Base-by-base conservation (phyloP, 371 early-diverging fungal genomes). In the Apophysomyces trapeziformis region DNA sequence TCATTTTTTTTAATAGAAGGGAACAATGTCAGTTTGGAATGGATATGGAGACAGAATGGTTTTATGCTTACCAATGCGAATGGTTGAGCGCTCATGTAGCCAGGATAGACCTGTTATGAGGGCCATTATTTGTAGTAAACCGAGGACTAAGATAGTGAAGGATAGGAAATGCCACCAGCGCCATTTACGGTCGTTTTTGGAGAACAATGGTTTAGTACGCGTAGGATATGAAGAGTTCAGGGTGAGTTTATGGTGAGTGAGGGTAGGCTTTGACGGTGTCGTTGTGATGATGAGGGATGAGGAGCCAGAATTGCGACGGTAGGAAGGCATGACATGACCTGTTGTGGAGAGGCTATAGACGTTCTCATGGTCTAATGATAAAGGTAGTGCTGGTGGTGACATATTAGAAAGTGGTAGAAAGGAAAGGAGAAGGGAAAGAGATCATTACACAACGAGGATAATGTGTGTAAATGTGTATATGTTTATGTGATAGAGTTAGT, bases 161-260 rank as follows among this genome's bases (percentile, higher is more conserved):
- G 71, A 69, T 9, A 79, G 63, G 38, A 75, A 68, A 58, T 83
- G 74, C 86, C 85, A 87, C 88, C 88, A 87, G 35, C 75, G 80
- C 84, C 85, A 86, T 63, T 68, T 68, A 58, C 67, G 72, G 39
- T 63, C 57, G 38, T 72, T 35, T 58, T 72, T 67, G 11, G 61
- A 37, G 57, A 57, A 69, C 38, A 38, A n/a, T 5, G 58, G 46
- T 35, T 43, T 58, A 58, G 54, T 21, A 21, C 54, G 54, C 21
- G 54, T 50, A 18, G 54, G 21, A 41, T 2, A 41, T 44, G 58
- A 45, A 35, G 44, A 50, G 54, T 50, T 50, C 21, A 50, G 21
- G 21, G 54, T 21, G 5, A 50, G 54, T 50, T 21, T 50, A 11
- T 50, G 54, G 11, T 50, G 54, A 21, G 16, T 16, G 9, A 26